phyloP scores from a whole-genome alignment of 768 basidiomycete species.

The Tephrocybe sp. region DNA sequence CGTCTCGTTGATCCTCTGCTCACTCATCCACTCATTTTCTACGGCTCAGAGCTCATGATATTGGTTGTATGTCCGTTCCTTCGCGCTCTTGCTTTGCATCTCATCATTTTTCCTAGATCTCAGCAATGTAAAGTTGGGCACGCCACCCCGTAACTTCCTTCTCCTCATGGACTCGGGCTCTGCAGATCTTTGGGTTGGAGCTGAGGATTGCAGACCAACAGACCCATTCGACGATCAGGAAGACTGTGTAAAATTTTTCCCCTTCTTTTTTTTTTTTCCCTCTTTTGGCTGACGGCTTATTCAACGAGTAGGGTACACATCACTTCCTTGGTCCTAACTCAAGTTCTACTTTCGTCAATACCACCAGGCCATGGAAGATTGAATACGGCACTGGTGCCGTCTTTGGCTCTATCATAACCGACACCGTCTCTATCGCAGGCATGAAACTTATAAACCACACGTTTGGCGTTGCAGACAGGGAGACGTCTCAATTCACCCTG shows the following conservation, averaged over 20 bases:
- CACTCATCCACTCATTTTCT: neutral
- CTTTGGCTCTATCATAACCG: conserved; percentile 51
- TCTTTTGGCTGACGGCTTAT: neutral
- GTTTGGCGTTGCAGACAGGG: conserved; percentile 60
- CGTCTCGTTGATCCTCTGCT: conserved; percentile 14
- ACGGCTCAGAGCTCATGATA: conserved; percentile 41
- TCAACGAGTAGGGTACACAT: conserved; percentile 29
- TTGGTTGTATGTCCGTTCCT: conserved; percentile 37
- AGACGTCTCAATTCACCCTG: conserved; percentile 52
- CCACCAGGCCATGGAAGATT: conserved; percentile 45
- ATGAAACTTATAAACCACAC: conserved; percentile 46
- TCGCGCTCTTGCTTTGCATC: neutral
- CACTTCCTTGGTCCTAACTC: conserved; percentile 51
- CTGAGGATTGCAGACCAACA: conserved; percentile 39
- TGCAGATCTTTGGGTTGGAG: conserved; percentile 57
- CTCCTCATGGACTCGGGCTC: conserved; percentile 63
- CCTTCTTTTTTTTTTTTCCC: neutral
- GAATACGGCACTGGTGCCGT: conserved; percentile 55
- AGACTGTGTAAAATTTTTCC: conserved; percentile 13
- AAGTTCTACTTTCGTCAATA: conserved; percentile 56
- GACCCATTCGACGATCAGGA: conserved; percentile 15
- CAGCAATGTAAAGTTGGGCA: conserved; percentile 35
- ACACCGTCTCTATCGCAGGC: conserved; percentile 59
- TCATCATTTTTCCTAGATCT: conserved; percentile 23
- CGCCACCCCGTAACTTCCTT: conserved; percentile 43